These are phyloP conservation scores for Coelastrella sp. DNA, from an alignment of 139 green algal species.

Conservation along the genomic window DNA sequence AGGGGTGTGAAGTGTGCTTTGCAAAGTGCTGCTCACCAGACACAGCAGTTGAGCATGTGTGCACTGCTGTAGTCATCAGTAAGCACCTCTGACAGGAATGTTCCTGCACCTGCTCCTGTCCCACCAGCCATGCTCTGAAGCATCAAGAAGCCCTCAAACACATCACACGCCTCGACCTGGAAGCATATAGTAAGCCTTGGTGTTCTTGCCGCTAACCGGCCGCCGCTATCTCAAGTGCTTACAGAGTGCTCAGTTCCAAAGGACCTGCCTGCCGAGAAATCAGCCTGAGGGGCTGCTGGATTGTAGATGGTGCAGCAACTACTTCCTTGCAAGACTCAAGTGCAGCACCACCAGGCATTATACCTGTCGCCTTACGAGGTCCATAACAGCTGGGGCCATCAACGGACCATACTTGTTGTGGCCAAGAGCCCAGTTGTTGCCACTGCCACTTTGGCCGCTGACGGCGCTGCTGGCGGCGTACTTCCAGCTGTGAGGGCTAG, in stretches of 20 bases:
- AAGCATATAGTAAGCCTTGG: neutral
- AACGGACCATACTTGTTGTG: slow-evolving; percentile 73
- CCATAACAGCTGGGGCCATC: slow-evolving; percentile 57
- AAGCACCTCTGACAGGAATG: slow-evolving; percentile 75
- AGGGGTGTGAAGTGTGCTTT: neutral
- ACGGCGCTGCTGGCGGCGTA: slow-evolving; percentile 62
- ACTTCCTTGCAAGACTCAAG: no score
- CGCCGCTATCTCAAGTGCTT: neutral
- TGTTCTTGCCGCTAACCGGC: no score
- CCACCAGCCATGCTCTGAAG: slow-evolving; percentile 89
- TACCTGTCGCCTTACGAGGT: slow-evolving; percentile 77
- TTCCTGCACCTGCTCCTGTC: slow-evolving; percentile 87
- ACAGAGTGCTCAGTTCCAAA: neutral
- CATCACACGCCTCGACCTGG: slow-evolving; percentile 76
- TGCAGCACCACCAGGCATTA: no score
- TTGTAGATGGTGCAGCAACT: no score
- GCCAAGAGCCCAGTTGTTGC: slow-evolving; percentile 92
- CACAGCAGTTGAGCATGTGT: slow-evolving; percentile 82
- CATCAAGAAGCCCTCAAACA: slow-evolving; percentile 83
- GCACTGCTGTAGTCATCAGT: slow-evolving; percentile 76
- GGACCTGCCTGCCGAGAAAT: no score
- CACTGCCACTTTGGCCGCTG: slow-evolving; percentile 75
- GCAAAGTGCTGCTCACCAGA: slow-evolving; percentile 70
- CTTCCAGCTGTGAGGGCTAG: slow-evolving; percentile 62
- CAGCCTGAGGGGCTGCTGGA: no score